Evolutionary conservation across 441 rosid genomes (phyloP).

Genomic region (Gossypium davidsonii): DNA sequence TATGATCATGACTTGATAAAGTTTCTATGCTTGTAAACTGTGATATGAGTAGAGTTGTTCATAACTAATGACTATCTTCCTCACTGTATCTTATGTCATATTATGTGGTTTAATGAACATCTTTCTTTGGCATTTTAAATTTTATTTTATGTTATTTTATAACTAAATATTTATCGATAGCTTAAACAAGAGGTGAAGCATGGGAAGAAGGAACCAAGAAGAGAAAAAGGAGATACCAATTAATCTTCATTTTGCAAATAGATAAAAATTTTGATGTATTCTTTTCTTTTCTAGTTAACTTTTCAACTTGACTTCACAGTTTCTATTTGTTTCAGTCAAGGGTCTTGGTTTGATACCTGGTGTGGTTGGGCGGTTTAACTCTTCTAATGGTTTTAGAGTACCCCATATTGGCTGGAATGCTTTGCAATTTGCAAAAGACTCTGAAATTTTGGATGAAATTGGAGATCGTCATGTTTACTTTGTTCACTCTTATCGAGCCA

Average conservation of each 20-base stretch:
- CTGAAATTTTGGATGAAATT: constrained; percentile 77
- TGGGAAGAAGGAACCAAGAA: not conserved
- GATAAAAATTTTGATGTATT: not conserved
- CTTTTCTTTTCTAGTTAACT: not conserved
- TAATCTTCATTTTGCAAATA: not conserved
- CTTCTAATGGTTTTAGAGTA: constrained; percentile 64
- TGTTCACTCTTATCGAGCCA: constrained; percentile 91
- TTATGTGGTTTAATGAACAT: not conserved
- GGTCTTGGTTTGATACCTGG: constrained; percentile 98
- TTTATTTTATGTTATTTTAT: not conserved
- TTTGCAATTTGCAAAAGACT: constrained; percentile 65
- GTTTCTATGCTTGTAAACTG: not conserved
- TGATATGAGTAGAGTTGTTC: not conserved
- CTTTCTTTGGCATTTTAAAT: not conserved
- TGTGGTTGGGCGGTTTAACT: constrained; percentile 75
- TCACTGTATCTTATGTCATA: not conserved
- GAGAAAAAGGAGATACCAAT: not conserved
- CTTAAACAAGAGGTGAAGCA: not conserved
- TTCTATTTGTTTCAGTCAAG: constrained; percentile 39
- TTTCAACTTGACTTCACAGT: constrained; percentile 3
- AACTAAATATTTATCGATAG: not conserved
- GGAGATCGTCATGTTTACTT: constrained; percentile 81
- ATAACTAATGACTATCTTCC: not conserved
- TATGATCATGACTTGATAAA: not conserved
- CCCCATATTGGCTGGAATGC: constrained; percentile 99